A percentile compares a stretch with the other conserved stretches of the same genome.
These are phyloP conservation scores for Neonectria hederae DNA, from an alignment of 2,329 filamentous ascomycete genomes.

Conservation along the genomic window DNA sequence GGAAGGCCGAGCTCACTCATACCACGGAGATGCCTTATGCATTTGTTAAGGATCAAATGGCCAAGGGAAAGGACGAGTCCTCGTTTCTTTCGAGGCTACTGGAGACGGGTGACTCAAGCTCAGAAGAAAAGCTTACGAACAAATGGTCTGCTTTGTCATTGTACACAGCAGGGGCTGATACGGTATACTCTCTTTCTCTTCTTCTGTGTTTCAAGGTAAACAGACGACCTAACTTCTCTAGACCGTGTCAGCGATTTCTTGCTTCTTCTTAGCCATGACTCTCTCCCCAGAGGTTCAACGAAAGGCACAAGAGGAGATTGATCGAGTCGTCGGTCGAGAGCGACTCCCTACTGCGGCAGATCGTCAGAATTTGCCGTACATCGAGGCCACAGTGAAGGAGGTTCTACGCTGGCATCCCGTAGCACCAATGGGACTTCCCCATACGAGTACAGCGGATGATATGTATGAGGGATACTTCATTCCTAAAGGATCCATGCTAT, in stretches of 20 bases:
- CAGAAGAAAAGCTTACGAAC: conserved; percentile 26
- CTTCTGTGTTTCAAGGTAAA: accelerated
- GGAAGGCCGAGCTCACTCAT: conserved; percentile 11
- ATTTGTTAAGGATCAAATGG: conserved; percentile 30
- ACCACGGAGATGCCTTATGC: conserved; percentile 27
- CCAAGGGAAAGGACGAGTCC: conserved; percentile 8
- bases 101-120: conserved; percentile 12
- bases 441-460: conserved; percentile 46
- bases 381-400: conserved; percentile 45
- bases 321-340: conserved; percentile 38
- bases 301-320: conserved; percentile 35
- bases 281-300: conserved; percentile 22
- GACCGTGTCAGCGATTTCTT: conserved; percentile 30
- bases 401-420: conserved; percentile 42
- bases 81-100: conserved; percentile 27
- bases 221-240: not conserved
- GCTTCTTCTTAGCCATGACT: conserved; percentile 33
- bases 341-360: conserved; percentile 39
- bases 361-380: conserved; percentile 38
- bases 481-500: conserved; percentile 33
- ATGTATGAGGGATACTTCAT: conserved; percentile 37
- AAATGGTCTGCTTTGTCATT: conserved; percentile 35
- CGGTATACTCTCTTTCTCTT: conserved; percentile 10
- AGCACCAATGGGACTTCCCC: conserved; percentile 48
- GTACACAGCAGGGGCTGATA: conserved; percentile 35